A percentile compares a stretch with the other conserved stretches of the same genome.
Evolutionary conservation across 2,329 filamentous ascomycete species (phyloP).

Genomic region (Colletotrichum sp.): DNA sequence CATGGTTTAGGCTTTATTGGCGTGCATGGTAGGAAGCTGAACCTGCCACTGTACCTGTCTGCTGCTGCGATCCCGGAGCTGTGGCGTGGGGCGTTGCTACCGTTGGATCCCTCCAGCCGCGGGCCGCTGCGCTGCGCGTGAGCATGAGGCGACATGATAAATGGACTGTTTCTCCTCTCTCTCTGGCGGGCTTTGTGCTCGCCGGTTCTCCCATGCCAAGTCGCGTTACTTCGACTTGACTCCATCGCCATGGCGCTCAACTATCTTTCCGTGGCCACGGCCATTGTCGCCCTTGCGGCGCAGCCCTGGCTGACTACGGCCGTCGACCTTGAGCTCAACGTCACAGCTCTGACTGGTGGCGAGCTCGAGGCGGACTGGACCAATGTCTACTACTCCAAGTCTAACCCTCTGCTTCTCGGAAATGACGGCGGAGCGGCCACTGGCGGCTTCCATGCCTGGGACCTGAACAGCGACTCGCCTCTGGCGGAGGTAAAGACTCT

Average conservation of each 20-base stretch:
- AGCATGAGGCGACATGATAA: constrained; percentile 12
- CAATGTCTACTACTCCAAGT: constrained; percentile 40
- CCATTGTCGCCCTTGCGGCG: not conserved
- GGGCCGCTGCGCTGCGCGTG: not conserved
- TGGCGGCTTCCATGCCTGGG: constrained; percentile 46
- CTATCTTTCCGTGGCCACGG: constrained; percentile 4
- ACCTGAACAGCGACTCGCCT: constrained; percentile 31
- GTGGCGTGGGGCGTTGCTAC: not conserved
- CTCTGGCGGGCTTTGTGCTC: not conserved
- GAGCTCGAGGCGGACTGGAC: constrained; percentile 47
- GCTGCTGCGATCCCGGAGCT: not conserved
- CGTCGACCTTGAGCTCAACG: constrained; percentile 25
- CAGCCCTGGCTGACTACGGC: constrained; percentile 2
- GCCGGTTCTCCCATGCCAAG: constrained; percentile 12
- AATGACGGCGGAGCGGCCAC: constrained; percentile 49
- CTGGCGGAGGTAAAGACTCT: constrained; percentile 35
- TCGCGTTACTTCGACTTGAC: not conserved
- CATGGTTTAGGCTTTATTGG: not conserved
- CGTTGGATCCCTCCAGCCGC: not conserved
- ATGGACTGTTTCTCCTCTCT: not conserved
- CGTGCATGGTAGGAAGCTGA: not conserved
- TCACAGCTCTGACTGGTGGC: constrained; percentile 35
- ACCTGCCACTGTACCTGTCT: not conserved
- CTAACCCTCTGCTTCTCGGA: constrained; percentile 42
- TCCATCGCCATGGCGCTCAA: constrained; percentile 4